Conservation (phyloP, 495 filamentous ascomycete species). For the Pseudotulostoma volvatum region DNA sequence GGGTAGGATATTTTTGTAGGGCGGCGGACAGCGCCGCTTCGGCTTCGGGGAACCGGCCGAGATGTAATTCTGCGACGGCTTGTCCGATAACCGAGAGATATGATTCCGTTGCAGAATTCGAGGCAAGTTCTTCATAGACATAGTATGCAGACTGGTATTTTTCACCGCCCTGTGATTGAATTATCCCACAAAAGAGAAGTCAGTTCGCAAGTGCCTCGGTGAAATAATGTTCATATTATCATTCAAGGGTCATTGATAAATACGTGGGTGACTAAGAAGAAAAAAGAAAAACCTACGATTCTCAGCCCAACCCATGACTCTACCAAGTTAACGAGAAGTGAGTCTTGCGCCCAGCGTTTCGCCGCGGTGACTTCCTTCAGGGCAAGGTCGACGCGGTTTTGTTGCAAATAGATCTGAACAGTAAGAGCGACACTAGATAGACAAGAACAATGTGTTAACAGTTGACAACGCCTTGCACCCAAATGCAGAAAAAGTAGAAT, state of each 20-base stretch:
- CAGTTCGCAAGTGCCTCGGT: too few relatives aligned
- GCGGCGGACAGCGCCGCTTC: constrained; percentile 73
- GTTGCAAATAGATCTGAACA: constrained; percentile 78
- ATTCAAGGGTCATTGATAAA: too few relatives aligned
- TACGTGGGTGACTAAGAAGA: too few relatives aligned
- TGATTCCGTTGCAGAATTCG: constrained; percentile 54
- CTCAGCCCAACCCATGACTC: constrained; percentile 90
- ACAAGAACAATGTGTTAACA: not conserved
- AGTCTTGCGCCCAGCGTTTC: constrained; percentile 90
- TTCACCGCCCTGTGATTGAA: constrained; percentile 56
- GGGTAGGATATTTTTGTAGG: constrained; percentile 50
- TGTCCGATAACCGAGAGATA: constrained; percentile 58
- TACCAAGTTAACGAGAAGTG: constrained; percentile 79
- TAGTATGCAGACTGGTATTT: constrained; percentile 96
- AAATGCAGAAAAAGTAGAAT: not conserved
- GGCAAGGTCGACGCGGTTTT: constrained; percentile 81
- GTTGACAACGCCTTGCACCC: not conserved
- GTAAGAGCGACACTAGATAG: constrained; percentile 46
- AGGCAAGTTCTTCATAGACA: constrained; percentile 92
- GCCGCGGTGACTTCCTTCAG: constrained; percentile 79
- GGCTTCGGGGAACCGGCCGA: constrained; percentile 78
- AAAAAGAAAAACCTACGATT: constrained; percentile 56
- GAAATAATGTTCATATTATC: too few relatives aligned
- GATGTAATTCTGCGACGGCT: constrained; percentile 81
- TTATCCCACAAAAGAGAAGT: too few relatives aligned